These are phyloP conservation scores for Sporothrix dimorphospora DNA, from an alignment of 2,329 filamentous ascomycete genomes.

Conservation along the genomic window DNA sequence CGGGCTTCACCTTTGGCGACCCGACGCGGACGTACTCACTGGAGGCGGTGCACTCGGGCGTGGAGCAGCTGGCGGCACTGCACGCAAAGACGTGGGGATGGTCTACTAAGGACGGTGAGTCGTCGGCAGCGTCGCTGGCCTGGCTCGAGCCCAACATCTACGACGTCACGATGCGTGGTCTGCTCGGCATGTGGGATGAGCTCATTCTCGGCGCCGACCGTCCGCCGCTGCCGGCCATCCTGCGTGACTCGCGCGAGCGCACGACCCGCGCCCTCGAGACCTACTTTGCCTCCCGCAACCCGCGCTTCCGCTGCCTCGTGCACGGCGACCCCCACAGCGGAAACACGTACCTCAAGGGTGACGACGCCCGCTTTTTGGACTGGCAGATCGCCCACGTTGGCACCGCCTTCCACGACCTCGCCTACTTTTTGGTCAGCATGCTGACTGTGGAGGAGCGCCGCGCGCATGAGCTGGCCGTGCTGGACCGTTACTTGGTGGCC, in stretches of 20 bases:
- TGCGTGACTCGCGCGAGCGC: constrained; percentile 26
- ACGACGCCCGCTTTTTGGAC: constrained; percentile 42
- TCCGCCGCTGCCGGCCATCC: constrained; percentile 31
- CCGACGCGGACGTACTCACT: constrained; percentile 40
- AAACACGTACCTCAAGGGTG: constrained; percentile 41
- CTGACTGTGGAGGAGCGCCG: constrained; percentile 8
- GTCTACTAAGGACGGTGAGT: constrained; percentile 29
- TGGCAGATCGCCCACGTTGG: constrained; percentile 44
- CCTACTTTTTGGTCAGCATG: constrained; percentile 25
- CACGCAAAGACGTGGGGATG: constrained; percentile 39
- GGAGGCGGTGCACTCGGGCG: constrained; percentile 33
- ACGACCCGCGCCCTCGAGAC: constrained; percentile 38
- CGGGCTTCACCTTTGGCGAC: constrained; percentile 52
- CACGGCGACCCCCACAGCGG: constrained; percentile 45
- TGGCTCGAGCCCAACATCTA: constrained; percentile 38
- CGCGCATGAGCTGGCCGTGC: constrained; percentile 34
- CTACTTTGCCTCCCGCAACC: constrained; percentile 40
- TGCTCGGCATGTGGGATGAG: constrained; percentile 35
- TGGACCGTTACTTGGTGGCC: constrained; percentile 37
- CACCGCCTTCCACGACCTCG: constrained; percentile 44
- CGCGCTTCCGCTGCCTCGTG: constrained; percentile 41
- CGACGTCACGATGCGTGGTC: constrained; percentile 22
- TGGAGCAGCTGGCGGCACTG: constrained; percentile 44
- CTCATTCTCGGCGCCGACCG: constrained; percentile 38
- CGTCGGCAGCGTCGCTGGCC: constrained; percentile 26